A percentile compares a stretch with the other conserved stretches of the same genome.
These are phyloP conservation scores for Ascosphaera aggregata DNA, from an alignment of 2,329 filamentous ascomycete species.

Conservation along the genomic window DNA sequence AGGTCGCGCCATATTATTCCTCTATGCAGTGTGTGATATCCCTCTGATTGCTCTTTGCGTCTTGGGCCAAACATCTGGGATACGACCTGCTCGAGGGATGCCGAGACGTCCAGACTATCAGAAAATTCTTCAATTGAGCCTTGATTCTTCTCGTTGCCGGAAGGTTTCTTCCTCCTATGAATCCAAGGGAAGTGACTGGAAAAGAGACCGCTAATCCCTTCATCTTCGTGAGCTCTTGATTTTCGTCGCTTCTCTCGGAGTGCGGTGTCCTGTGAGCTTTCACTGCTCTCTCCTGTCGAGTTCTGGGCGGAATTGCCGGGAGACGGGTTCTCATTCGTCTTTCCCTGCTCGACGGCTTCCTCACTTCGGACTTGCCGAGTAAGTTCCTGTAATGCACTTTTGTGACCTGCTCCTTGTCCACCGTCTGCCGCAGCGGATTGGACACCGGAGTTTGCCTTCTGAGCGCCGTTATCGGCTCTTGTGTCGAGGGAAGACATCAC, in stretches of 20 bases:
- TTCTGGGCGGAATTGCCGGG: too few relatives aligned
- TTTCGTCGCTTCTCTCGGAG: not conserved
- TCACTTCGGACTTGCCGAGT: too few relatives aligned
- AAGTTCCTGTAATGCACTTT: too few relatives aligned
- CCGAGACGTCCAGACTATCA: conserved; percentile 6
- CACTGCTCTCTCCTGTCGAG: not conserved
- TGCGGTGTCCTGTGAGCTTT: not conserved
- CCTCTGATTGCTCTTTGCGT: conserved; percentile 40
- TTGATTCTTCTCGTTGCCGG: not conserved
- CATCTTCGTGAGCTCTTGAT: not conserved
- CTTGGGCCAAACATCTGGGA: conserved; percentile 47
- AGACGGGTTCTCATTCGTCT: too few relatives aligned
- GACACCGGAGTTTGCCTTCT: too few relatives aligned
- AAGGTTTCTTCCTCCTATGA: not conserved
- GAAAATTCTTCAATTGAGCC: not conserved
- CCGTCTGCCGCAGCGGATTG: too few relatives aligned
- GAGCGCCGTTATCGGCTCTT: too few relatives aligned
- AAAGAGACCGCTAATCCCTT: not conserved
- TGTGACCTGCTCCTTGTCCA: too few relatives aligned
- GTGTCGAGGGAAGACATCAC: too few relatives aligned
- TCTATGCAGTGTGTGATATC: conserved; percentile 44
- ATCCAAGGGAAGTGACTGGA: not conserved
- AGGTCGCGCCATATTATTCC: conserved; percentile 48
- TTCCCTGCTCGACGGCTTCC: too few relatives aligned
- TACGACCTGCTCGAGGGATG: conserved; percentile 36